Percentiles rank a stretch among this genome's conserved stretches.
phyloP scores from a whole-genome alignment of 1,284 basidiomycete genomes.

The Pterula multifida region DNA sequence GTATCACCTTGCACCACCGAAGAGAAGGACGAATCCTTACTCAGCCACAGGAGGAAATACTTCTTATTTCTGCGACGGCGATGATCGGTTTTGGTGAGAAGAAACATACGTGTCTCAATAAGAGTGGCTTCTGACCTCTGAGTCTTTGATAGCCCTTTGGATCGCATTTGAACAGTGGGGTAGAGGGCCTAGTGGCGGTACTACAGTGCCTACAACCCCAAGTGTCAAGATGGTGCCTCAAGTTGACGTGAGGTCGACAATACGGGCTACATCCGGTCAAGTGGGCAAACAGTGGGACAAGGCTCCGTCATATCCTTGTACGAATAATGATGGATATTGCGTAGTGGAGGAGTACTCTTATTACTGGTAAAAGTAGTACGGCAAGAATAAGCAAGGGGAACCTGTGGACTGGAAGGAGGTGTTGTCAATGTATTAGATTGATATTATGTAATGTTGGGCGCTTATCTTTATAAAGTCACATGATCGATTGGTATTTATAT shows the following conservation, averaged over 20 bases:
- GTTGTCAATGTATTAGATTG: too few relatives aligned
- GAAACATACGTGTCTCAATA: not conserved
- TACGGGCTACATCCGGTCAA: conserved; percentile 10
- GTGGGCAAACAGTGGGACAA: conserved; percentile 18
- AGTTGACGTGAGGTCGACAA: not conserved
- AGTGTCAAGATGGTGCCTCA: not conserved
- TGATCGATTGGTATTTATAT: not conserved
- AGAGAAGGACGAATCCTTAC: conserved; percentile 44
- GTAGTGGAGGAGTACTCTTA: conserved; percentile 65
- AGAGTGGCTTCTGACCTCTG: not conserved
- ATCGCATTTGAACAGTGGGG: not conserved
- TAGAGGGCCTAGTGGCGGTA: not conserved
- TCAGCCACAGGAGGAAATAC: conserved; percentile 56
- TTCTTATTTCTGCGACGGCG: conserved; percentile 56
- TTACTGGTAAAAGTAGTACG: conserved; percentile 18
- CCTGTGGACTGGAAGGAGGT: too few relatives aligned
- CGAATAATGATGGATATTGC: conserved; percentile 48
- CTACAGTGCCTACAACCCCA: not conserved
- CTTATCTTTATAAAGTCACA: not conserved
- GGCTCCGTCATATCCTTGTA: conserved; percentile 38
- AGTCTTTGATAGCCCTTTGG: not conserved
- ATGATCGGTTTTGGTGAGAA: conserved; percentile 61
- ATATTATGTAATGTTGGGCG: too few relatives aligned
- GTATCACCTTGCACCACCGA: conserved; percentile 54
- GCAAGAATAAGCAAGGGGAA: too few relatives aligned